Base-by-base conservation (phyloP, 805 yeast species). In the Schwanniomyces yamadae region DNA sequence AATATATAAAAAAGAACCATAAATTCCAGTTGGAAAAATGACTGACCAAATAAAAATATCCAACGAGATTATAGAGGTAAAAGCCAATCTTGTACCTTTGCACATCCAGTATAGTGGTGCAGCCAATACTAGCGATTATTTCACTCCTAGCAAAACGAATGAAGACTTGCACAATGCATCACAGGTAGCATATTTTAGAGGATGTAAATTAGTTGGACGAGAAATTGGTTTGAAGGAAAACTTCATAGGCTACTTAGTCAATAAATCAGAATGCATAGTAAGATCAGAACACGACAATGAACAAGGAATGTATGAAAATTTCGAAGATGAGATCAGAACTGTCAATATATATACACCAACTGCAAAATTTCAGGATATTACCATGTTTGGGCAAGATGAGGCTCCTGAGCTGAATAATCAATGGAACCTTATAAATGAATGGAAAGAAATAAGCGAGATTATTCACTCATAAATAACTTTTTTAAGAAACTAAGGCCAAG, bases 371-470 rank as follows among this genome's bases (percentile, higher is more conserved):
- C 35, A 52, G 12, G 36, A 43, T 2, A 35, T 63, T 11, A 43
- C 37, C 1, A 42, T 52, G 4, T 59, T 52, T 42, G 70, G 69
- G 6, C 70, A 64, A 33, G 70, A 64, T 34, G 34, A 51, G 3
- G 40, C 42, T 4, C 45, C 46, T 2, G 46, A 45, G 4, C 44
- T 34, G 34, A 34, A 42, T 14, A 52, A 49, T 31, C 60, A 55
- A 34, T 61, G 62, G 58, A 31, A 34, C 7, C 35, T 54, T 28
- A 39, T 63, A 10, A 39, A 46, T 6, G 69, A 64, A 41, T 63
- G 63, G 63, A 34, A 42, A 7, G 47, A 48, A 6, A 42, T 63
- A 14, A 49, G 56, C 27, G 44, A 47, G n/a, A 34, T 58, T 6
- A 43, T 61, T 10, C 63, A 60, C 37, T 40, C 43, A 17, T 40